Evolutionary conservation across 441 rosid species (phyloP), one percentile per base, ranked within the genome.

Genomic region (Breynia disticha): DNA sequence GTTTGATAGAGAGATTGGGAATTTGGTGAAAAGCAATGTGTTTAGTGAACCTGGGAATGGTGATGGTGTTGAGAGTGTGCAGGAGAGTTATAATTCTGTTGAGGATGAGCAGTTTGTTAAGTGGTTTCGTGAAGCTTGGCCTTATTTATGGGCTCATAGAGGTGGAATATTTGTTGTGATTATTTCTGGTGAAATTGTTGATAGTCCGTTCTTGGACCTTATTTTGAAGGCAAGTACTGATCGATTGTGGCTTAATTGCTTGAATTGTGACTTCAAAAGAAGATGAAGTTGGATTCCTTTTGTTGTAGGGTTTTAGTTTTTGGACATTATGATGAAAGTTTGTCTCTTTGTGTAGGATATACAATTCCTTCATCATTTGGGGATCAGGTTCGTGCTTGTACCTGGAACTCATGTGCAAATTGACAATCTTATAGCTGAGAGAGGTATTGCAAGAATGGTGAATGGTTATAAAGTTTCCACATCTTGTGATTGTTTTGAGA

Each of bases 121-220:
- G 76, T 84, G 96, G 96, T 90, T 90, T 55, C 82, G 90, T 22
- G 96, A 90, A 73, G 97, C 95, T 0, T 90, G 97, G 91, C 96
- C 95, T 10, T 90, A 84, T 67, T 56, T 90, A 20, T 82, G 87
- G 81, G 97, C 96, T 0, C 82, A 86, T 56, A 67, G 95, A 48
- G 94, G 89, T 18, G 68, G 84, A 39, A 83, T 87, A 20, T 91
- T 88, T 59, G 89, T 88, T 19, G 89, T 84, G 39, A 62, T 86
- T 53, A 68, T 91, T 62, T 80, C 95, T 50, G 89, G 86, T 16
- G 95, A 81, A 63, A 74, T 84, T 46, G 77, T 82, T 11, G 54
- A 69, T n/a, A 75, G 95, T 59, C 72, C 79, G n/a, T 73, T 28
- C 54, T 77, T 87, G 70, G 94, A 86, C 60, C 67, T 79, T 24